Evolutionary conservation across 2,329 filamentous ascomycete species (phyloP), one percentile per base, ranked within the genome.

Genomic region (Beauveria scarabaeidicola): DNA sequence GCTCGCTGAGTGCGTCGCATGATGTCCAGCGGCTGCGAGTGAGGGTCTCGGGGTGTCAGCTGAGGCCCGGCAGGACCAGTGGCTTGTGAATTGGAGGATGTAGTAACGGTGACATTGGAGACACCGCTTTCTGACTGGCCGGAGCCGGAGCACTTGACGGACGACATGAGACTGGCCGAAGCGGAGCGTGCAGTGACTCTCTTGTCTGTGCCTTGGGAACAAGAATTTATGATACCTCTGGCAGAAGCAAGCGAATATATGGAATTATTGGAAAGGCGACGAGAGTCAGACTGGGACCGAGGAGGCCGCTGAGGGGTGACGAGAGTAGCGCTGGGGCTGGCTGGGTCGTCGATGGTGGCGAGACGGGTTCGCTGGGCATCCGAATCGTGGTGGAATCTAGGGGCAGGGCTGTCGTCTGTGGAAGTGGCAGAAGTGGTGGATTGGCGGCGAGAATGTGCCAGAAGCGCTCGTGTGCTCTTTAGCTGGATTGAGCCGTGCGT

Each of bases 201-300:
- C 47, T 69, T 70, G 47, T 87, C 82, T 58, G 82, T 82, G 21
- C 80, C 79, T 69, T 78, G 78, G 19, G 81, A 79, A 63, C 80
- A 81, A 59, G 75, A 70, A 43, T 38, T 69, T 17, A 69, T 61
- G 29, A 78, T 75, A 36, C 78, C 80, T 50, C 81, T 81, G 57
- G 78, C 82, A 6, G 86, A 88, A 48, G 83, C 82, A 25, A 88
- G 74, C 36, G 88, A 90, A 68, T 88, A 88, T 54, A 90, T 75
- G 1, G 89, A 92, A 8, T 87, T 89, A 61, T 87, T 81, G 25
- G 88, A 91, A 69, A 88, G 78, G 54, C 89, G 84, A 67, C 89
- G 88, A 48, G 77, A 77, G 43, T 86, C 77, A 23, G 71, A 67
- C 21, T 82, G 79, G 23, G 50, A 80, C 61, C 77, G 71, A 13